phyloP scores from a whole-genome alignment of 2,329 filamentous ascomycete species.

The Claviceps cyperi region DNA sequence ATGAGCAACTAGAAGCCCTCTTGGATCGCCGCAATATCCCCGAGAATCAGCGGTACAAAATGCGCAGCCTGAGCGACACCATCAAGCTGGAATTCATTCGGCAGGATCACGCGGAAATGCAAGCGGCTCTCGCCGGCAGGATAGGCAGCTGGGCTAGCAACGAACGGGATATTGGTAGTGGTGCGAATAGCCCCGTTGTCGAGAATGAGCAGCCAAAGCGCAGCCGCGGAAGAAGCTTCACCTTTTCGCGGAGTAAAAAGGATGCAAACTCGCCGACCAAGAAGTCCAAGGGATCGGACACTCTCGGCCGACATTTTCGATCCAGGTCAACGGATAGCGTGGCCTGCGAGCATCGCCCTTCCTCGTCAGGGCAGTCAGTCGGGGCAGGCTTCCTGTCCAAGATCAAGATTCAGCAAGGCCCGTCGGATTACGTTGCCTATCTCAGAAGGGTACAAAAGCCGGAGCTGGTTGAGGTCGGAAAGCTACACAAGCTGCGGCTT shows the following conservation, averaged over 20 bases:
- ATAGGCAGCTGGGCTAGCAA: constrained; percentile 23
- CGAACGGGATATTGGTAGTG: constrained; percentile 14
- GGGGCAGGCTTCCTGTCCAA: constrained; percentile 48
- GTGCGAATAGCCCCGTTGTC: constrained; percentile 24
- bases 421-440: constrained; percentile 76
- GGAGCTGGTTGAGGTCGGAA: constrained; percentile 78
- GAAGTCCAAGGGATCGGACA: constrained; percentile 50
- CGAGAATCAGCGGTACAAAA: constrained; percentile 85
- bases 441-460: constrained; percentile 69
- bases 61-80: constrained; percentile 74
- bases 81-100: constrained; percentile 95
- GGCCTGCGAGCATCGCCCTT: constrained; percentile 40
- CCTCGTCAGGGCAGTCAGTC: constrained; percentile 33
- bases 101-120: constrained; percentile 66
- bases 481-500: constrained; percentile 81
- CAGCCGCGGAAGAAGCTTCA: constrained; percentile 47
- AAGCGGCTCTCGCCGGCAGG: constrained; percentile 31
- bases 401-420: constrained; percentile 59
- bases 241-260: constrained; percentile 49
- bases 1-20: constrained; percentile 44
- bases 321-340: constrained; percentile 62
- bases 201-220: constrained; percentile 37
- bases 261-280: constrained; percentile 58
- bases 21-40: constrained; percentile 85
- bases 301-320: constrained; percentile 48